These are phyloP conservation scores for Trichomonas vaginalis DNA, from an alignment of 208 protist species.

Conservation along the genomic window DNA sequence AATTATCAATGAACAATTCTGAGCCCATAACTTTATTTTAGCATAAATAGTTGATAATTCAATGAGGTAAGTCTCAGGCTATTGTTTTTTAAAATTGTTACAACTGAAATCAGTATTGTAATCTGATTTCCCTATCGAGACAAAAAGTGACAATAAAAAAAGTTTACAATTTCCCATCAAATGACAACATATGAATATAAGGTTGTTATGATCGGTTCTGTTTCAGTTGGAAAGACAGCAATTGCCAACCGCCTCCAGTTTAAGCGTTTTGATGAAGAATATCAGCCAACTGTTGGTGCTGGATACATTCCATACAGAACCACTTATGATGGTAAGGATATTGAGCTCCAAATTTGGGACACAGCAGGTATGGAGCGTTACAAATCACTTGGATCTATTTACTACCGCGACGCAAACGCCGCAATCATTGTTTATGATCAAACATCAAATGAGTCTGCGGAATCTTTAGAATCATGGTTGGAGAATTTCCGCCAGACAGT, in stretches of 20 bases:
- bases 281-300: constrained; percentile 2
- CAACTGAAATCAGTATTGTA: no score
- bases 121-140: no score
- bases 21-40: no score
- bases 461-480: neutral
- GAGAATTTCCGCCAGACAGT: neutral
- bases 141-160: no score
- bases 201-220: neutral
- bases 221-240: neutral
- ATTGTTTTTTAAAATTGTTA: no score
- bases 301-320: constrained; percentile 12
- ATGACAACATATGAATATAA: neutral
- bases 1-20: no score
- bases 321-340: neutral
- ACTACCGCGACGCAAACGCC: neutral
- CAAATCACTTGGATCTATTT: neutral
- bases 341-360: constrained; percentile 7
- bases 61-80: no score
- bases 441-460: neutral
- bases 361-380: constrained; percentile 6
- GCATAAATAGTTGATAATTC: no score
- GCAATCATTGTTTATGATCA: neutral
- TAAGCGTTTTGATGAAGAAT: neutral
- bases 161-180: no score
- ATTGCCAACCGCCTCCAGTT: neutral